Evolutionary conservation across 148 eudicot species (phyloP).

Genomic region (Hydrangea macrophylla): DNA sequence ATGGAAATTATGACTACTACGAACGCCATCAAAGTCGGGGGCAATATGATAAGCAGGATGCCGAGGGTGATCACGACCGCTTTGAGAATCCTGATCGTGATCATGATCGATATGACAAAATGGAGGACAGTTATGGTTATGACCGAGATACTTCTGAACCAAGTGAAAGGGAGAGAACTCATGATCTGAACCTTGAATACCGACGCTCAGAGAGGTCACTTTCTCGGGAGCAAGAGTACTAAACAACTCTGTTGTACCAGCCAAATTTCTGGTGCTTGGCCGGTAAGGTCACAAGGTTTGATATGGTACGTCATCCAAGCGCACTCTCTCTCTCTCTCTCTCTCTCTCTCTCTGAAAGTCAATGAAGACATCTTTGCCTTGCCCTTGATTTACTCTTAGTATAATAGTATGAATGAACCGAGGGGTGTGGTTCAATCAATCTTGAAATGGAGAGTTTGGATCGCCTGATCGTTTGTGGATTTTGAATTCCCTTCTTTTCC

Average conservation of each 20-base stretch:
- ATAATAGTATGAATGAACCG: neutral
- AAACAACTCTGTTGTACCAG: neutral
- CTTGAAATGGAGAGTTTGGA: slow-evolving; percentile 27
- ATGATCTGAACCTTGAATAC: slow-evolving; percentile 24
- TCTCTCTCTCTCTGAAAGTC: no score
- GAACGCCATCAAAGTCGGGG: slow-evolving; percentile 41
- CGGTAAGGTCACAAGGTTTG: neutral
- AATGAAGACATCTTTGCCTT: no score
- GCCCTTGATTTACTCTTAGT: neutral
- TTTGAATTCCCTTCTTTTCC: neutral
- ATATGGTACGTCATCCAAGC: neutral
- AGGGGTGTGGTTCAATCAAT: neutral
- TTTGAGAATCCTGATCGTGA: slow-evolving; percentile 43
- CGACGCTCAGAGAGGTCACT: slow-evolving; percentile 32
- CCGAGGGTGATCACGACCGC: slow-evolving; percentile 40
- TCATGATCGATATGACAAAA: slow-evolving; percentile 43
- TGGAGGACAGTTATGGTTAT: slow-evolving; percentile 44
- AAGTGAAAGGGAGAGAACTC: slow-evolving; percentile 27
- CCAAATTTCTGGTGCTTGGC: neutral
- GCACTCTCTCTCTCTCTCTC: neutral
- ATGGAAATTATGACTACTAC: slow-evolving; percentile 45
- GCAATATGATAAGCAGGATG: slow-evolving; percentile 37
- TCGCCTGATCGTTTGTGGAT: neutral
- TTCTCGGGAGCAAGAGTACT: slow-evolving; percentile 36
- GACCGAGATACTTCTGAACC: slow-evolving; percentile 34